phyloP scores from a whole-genome alignment of 2,329 filamentous ascomycete genomes.

The Alternaria novae-zelandiae region DNA sequence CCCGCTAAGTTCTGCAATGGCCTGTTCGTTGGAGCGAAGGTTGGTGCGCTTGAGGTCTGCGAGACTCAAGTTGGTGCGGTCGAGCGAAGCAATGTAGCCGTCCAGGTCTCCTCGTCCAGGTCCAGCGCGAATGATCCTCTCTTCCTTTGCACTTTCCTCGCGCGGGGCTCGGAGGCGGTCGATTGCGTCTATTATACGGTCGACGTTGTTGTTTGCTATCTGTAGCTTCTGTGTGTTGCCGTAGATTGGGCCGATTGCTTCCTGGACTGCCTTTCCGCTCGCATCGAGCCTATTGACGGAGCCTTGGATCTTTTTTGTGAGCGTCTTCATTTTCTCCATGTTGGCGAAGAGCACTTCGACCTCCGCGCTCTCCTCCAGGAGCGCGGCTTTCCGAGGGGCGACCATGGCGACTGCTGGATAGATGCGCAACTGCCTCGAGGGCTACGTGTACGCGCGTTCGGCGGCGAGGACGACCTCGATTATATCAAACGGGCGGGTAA shows the following conservation, averaged over 20 bases:
- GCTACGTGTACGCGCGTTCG: not conserved
- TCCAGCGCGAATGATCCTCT: constrained; percentile 82
- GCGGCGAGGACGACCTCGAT: constrained; percentile 7
- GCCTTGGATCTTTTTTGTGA: constrained; percentile 95
- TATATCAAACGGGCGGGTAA: constrained; percentile 3
- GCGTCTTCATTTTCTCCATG: constrained; percentile 88
- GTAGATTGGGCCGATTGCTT: constrained; percentile 90
- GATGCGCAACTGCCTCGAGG: constrained; percentile 25
- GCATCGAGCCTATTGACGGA: constrained; percentile 83
- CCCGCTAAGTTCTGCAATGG: constrained; percentile 77
- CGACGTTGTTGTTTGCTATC: constrained; percentile 86
- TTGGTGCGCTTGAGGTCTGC: constrained; percentile 88
- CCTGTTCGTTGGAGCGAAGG: constrained; percentile 87
- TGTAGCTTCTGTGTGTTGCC: constrained; percentile 91
- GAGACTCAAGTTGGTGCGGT: constrained; percentile 85
- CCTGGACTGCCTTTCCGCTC: constrained; percentile 87
- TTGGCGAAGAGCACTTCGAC: constrained; percentile 71
- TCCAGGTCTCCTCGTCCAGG: constrained; percentile 71
- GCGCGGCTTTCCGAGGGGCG: constrained; percentile 61
- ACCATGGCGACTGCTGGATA: constrained; percentile 53
- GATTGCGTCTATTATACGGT: constrained; percentile 83
- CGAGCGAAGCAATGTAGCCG: constrained; percentile 87
- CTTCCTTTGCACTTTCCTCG: constrained; percentile 89
- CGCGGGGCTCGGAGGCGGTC: constrained; percentile 88
- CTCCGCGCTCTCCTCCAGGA: constrained; percentile 71